phyloP scores from a whole-genome alignment of 345 rosid genomes.

The Clarkia xantiana region DNA sequence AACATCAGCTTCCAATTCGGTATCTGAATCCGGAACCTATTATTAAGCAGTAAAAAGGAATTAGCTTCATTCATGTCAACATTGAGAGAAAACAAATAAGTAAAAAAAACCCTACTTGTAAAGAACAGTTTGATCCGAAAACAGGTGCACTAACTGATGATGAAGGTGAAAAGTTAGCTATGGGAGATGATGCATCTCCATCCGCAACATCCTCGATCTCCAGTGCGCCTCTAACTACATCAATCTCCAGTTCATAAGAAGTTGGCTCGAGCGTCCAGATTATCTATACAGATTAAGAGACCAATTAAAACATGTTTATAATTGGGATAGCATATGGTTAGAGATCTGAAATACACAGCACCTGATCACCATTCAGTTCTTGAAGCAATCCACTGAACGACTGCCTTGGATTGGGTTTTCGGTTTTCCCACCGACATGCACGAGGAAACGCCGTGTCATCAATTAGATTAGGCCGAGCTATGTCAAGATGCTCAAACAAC shows the following conservation, averaged over 20 bases:
- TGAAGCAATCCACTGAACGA: slow-evolving; percentile 16
- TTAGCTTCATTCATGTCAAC: background rate
- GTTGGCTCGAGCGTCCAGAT: slow-evolving; percentile 24
- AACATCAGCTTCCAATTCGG: slow-evolving; percentile 5
- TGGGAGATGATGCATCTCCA: background rate
- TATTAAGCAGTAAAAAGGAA: background rate
- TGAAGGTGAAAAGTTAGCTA: slow-evolving; percentile 2
- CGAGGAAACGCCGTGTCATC: slow-evolving; percentile 21
- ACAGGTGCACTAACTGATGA: slow-evolving; percentile 5
- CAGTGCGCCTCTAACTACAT: slow-evolving; percentile 15
- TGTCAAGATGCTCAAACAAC: slow-evolving; percentile 33
- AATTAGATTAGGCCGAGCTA: slow-evolving; percentile 23
- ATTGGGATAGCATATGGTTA: background rate
- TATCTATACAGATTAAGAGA: slow-evolving; percentile 15
- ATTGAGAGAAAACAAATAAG: background rate
- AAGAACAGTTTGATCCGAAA: background rate
- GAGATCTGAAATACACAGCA: background rate
- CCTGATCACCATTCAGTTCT: slow-evolving; percentile 27
- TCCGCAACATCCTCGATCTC: background rate
- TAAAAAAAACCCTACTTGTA: background rate
- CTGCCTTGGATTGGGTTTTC: slow-evolving; percentile 18
- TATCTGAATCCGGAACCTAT: slow-evolving; percentile 4
- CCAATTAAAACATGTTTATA: slow-evolving; percentile 2
- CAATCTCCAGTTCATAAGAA: slow-evolving; percentile 14
- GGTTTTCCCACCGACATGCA: slow-evolving; percentile 28